Evolutionary conservation across 257 asterid species (phyloP).

Genomic region (Primulina tabacum): DNA sequence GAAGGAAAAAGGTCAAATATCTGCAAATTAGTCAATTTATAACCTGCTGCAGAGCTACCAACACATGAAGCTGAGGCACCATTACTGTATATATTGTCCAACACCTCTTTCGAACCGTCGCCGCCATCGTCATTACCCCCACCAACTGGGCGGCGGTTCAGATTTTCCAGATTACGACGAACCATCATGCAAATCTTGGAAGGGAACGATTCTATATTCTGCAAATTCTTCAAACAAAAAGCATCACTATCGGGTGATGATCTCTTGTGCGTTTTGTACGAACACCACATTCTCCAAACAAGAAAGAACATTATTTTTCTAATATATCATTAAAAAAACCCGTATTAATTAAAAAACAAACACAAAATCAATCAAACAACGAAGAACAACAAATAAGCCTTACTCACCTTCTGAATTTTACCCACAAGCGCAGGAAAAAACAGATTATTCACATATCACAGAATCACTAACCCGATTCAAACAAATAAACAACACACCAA

Average conservation of each 20-base stretch:
- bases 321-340: too few relatives aligned
- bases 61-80: neutral
- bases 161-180: conserved; percentile 13
- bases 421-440: neutral
- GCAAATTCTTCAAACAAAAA: conserved; percentile 14
- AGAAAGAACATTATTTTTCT: neutral
- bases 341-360: too few relatives aligned
- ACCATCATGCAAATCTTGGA: conserved; percentile 26
- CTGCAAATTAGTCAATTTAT: conserved; percentile 31
- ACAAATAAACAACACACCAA: too few relatives aligned
- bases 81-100: neutral
- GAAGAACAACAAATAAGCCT: neutral
- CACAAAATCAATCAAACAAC: neutral
- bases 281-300: neutral
- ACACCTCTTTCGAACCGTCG: neutral
- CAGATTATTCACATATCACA: neutral
- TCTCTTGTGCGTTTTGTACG: neutral
- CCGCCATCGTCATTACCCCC: neutral
- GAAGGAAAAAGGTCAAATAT: conserved; percentile 41
- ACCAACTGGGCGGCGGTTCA: neutral
- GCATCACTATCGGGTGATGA: conserved; percentile 15
- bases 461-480: neutral
- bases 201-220: conserved; percentile 28
- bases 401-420: neutral
- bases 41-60: conserved; percentile 2